Evolutionary conservation across 2,329 filamentous ascomycete genomes (phyloP).

Genomic region (Sporothrix euskadiensis): DNA sequence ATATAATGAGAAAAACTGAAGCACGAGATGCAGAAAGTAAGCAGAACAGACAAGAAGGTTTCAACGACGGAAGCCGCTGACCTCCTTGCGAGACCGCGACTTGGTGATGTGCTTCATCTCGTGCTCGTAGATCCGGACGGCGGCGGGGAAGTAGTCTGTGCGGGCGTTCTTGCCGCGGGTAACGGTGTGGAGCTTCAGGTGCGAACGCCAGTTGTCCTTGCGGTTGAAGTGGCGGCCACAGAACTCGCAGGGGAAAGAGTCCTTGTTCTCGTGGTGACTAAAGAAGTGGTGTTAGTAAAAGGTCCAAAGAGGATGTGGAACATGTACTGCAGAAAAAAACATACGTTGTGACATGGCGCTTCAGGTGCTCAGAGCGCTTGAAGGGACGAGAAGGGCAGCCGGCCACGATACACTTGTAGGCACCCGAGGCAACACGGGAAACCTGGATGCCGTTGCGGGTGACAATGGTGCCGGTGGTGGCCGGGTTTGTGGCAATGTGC

Average conservation of each 20-base stretch:
- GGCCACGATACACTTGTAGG: conserved; percentile 47
- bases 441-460: conserved; percentile 34
- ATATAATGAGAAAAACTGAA: conserved; percentile 11
- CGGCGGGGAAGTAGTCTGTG: conserved; percentile 38
- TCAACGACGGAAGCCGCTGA: conserved; percentile 5
- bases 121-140: conserved; percentile 34
- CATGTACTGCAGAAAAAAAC: conserved; percentile 33
- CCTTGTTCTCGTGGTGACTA: conserved; percentile 37
- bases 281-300: background rate
- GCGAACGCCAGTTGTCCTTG: conserved; percentile 43
- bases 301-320: background rate
- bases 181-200: conserved; percentile 43
- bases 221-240: conserved; percentile 45
- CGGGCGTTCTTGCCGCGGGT: conserved; percentile 39
- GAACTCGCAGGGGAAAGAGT: conserved; percentile 44
- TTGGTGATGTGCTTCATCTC: conserved; percentile 34
- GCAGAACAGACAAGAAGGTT: background rate
- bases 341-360: conserved; percentile 56
- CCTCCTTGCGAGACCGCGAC: conserved; percentile 30
- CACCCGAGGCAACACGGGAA: conserved; percentile 36
- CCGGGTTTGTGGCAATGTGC: conserved; percentile 11
- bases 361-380: conserved; percentile 57
- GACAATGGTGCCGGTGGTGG: conserved; percentile 24
- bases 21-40: background rate
- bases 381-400: conserved; percentile 51